Evolutionary conservation across 2,329 filamentous ascomycete genomes (phyloP).

Genomic region (Chrysoporthe puriensis): DNA sequence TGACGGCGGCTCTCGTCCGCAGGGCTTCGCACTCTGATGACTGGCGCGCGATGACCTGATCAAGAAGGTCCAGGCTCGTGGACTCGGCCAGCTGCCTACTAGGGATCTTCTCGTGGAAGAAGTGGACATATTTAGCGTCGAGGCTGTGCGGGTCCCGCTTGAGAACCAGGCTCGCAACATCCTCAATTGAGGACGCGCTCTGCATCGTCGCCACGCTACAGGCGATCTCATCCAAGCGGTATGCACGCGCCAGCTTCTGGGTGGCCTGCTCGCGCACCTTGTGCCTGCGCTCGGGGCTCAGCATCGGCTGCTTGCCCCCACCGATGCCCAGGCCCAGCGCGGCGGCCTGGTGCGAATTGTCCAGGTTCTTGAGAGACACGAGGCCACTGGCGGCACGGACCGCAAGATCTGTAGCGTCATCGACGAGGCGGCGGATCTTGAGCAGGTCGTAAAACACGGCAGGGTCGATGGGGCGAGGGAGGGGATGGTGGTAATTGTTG

Average conservation of each 20-base stretch:
- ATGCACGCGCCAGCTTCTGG: slow-evolving; percentile 76
- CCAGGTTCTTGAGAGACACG: slow-evolving; percentile 62
- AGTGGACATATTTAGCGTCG: slow-evolving; percentile 87
- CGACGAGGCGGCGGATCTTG: slow-evolving; percentile 79
- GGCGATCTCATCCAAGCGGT: slow-evolving; percentile 80
- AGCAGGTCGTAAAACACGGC: slow-evolving; percentile 82
- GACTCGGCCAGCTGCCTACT: slow-evolving; percentile 72
- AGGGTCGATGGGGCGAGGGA: slow-evolving; percentile 77
- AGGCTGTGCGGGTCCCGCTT: slow-evolving; percentile 68
- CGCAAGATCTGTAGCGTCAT: slow-evolving; percentile 77
- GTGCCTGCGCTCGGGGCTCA: slow-evolving; percentile 77
- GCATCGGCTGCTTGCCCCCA: slow-evolving; percentile 60
- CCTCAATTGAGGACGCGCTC: slow-evolving; percentile 74
- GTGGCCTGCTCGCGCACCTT: slow-evolving; percentile 81
- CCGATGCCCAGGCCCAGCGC: slow-evolving; percentile 58
- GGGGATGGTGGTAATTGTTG: slow-evolving; percentile 77
- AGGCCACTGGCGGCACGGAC: slow-evolving; percentile 77
- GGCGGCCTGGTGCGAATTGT: slow-evolving; percentile 54
- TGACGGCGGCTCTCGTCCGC: slow-evolving; percentile 74
- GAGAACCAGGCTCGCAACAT: slow-evolving; percentile 74
- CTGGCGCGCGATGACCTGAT: slow-evolving; percentile 67
- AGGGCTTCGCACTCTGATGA: slow-evolving; percentile 68
- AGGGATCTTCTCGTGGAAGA: slow-evolving; percentile 89
- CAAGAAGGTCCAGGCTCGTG: slow-evolving; percentile 68
- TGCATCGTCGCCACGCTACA: slow-evolving; percentile 86